Conservation (phyloP, 2,329 filamentous ascomycete genomes). For the Ophiostoma sp. region DNA sequence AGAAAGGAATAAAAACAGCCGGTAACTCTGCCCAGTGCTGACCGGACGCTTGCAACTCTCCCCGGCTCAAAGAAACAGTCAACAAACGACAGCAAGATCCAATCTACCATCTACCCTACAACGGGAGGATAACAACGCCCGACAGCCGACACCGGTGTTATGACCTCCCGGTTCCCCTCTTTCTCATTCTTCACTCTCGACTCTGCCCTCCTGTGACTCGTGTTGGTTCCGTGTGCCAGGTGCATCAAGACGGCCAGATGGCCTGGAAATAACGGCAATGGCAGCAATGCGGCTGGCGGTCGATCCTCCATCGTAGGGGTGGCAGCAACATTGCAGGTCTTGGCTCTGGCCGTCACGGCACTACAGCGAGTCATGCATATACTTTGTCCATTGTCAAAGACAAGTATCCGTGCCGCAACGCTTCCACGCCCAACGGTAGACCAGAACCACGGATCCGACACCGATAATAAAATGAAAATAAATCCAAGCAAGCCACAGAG, state of each 20-base stretch:
- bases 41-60: background rate
- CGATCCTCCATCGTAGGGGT: background rate
- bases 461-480: background rate
- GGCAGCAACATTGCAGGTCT: background rate
- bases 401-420: background rate
- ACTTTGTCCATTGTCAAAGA: too few species aligned
- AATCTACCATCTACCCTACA: background rate
- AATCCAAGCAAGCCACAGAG: background rate
- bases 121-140: background rate
- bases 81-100: background rate
- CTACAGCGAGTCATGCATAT: background rate
- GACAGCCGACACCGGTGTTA: slow-evolving; percentile 4
- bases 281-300: background rate
- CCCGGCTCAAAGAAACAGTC: background rate
- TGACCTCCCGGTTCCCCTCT: slow-evolving; percentile 10
- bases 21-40: background rate
- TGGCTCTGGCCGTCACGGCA: slow-evolving; percentile 1
- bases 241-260: background rate
- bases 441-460: background rate
- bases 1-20: background rate
- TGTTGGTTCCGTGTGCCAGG: background rate
- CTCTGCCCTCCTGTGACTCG: background rate
- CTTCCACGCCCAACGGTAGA: background rate
- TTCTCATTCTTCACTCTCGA: background rate
- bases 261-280: background rate